Conservation (phyloP, 257 asterid species). For the Orobanche coerulescens region DNA sequence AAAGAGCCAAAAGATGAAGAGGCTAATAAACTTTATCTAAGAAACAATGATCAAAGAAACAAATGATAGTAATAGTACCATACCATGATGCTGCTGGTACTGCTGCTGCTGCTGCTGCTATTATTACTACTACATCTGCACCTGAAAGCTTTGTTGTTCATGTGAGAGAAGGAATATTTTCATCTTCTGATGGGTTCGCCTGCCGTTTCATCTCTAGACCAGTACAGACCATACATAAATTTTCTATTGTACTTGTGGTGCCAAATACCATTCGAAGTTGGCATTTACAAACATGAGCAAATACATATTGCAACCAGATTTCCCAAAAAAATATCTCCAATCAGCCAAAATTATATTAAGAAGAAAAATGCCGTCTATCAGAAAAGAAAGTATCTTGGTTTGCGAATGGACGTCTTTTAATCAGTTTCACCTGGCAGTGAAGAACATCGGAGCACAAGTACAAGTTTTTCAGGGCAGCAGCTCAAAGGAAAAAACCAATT, state of each 20-base stretch:
- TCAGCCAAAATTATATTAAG: constrained; percentile 5
- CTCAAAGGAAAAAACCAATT: background rate
- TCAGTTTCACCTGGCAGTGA: constrained; percentile 25
- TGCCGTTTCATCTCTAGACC: background rate
- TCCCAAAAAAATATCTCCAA: background rate
- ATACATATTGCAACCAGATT: constrained; percentile 7
- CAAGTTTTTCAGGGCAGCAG: constrained; percentile 5
- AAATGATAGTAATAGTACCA: no score
- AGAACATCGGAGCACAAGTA: background rate
- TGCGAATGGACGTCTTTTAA: constrained; percentile 19
- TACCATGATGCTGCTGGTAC: no score
- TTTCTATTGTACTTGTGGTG: constrained; percentile 4
- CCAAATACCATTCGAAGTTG: background rate
- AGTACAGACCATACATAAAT: background rate
- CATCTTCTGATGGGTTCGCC: background rate
- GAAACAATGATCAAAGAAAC: no score
- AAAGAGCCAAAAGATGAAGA: no score
- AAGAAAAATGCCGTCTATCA: background rate
- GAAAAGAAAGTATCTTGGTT: no score
- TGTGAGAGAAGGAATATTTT: no score
- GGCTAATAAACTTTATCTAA: no score
- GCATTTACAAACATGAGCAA: background rate
- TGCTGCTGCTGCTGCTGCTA: no score
- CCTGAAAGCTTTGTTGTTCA: no score
- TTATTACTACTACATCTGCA: no score